phyloP scores from a whole-genome alignment of 208 protist species.

The Acanthamoeba lenticulata region DNA sequence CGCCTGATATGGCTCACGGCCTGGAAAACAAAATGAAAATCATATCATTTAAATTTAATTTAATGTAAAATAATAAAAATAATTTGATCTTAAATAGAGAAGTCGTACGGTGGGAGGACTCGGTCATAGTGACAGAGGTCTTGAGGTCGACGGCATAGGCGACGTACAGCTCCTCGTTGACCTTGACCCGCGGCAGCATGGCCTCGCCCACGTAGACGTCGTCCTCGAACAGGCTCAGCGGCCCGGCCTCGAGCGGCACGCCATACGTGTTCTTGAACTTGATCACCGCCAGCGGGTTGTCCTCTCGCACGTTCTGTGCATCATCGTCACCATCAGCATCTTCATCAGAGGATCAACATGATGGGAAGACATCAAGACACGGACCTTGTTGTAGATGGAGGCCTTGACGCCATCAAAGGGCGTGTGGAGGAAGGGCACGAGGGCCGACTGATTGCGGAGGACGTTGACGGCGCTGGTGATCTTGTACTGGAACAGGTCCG shows the following conservation, averaged over 20 bases:
- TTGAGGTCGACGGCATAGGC: constrained; percentile 48
- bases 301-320: constrained; percentile 23
- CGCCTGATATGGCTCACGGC: no score
- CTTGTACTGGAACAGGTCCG: constrained; percentile 36
- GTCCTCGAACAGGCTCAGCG: constrained; percentile 50
- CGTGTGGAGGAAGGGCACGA: constrained; percentile 18
- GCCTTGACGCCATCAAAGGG: constrained; percentile 5
- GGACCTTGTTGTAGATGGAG: constrained; percentile 13
- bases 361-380: no score
- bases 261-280: constrained; percentile 50
- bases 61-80: no score
- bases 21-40: no score
- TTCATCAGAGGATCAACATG: no score
- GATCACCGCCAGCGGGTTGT: constrained; percentile 56
- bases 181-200: constrained; percentile 43
- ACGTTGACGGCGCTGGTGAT: no score
- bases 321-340: background rate
- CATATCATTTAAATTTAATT: no score
- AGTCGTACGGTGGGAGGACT: constrained; percentile 23
- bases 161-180: constrained; percentile 27
- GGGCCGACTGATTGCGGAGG: constrained; percentile 21
- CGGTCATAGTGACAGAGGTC: constrained; percentile 44
- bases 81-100: no score
- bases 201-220: constrained; percentile 36
- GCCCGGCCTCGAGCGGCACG: background rate